Evolutionary conservation across 176 grass and related monocot genomes (phyloP), one percentile per base, ranked within the genome.

Genomic region (Carex scoparia): DNA sequence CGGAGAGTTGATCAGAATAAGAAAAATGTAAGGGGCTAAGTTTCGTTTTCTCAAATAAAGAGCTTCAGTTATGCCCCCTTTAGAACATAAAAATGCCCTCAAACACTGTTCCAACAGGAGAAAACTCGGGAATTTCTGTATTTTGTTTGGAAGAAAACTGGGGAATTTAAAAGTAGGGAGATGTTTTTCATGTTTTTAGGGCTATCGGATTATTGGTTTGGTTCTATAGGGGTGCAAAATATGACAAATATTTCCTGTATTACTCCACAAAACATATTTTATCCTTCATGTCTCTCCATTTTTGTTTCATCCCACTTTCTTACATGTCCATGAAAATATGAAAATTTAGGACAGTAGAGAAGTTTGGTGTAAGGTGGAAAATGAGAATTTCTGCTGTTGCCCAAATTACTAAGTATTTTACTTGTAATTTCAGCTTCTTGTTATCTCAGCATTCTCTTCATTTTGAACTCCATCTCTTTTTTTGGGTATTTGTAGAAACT

Each of bases 1-100:
- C 35, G 89, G 85, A 56, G 71, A 88, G 9, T 79, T 99, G 69
- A 91, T 37, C 40, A 90, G 87, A 69, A 64, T 94, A 65, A 94
- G 31, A 80, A 53, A 86, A 86, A 91, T 99, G 96, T 99, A 94
- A 80, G 95, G 74, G 44, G 19, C 30, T 3, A 51, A 27, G 14
- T 84, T 2, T 28, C 32, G 18, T 35, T 79, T 79, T 79, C 27
- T 16, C 10, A 55, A 28, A 19, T n/a, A 71, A 71, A 70, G 23
- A 77, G 72, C 27, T 56, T 77, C 49, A 53, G 10, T 78, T 78
- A 13, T 57, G 15, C 5, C 28, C 23, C 28, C 12, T 35, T 35
- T 9, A 33, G 5, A 72, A 35, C 5, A 28, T 79, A 58, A 79
- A 79, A 32, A 14, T 16, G 13, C 12, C 53, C 30, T 13, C 13